Evolutionary conservation across 371 early-diverging fungal species (phyloP), one percentile per base, ranked within the genome.

Genomic region (Mortierella sp.): DNA sequence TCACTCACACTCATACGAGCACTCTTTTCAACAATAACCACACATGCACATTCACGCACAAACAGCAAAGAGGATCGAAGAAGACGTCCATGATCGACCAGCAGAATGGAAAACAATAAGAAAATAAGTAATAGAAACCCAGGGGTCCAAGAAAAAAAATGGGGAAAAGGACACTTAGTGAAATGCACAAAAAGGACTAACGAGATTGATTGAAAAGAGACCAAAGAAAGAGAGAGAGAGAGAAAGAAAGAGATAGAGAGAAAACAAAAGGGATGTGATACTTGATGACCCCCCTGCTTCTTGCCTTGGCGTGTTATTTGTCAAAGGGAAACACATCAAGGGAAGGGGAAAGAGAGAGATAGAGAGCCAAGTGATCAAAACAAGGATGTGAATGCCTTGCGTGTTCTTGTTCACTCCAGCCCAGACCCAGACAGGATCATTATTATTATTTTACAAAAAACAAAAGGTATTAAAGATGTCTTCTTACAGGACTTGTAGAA

Each of bases 371-470:
- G 21, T 3, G 42, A 13, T 14, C 14, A 65, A 65, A 14, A 19
- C 34, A 65, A 65, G 19, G 21, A 16, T 6, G 14, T 63, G 63
- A 14, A 58, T 58, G 13, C 31, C 31, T 65, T 24, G 21, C 21
- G 68, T 65, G 68, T 65, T 38, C 68, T 38, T 65, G 68, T 65
- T 65, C 42, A 65, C 38, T 24, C 68, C 68, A 65, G 24, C 2
- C 34, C 68, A 65, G 19, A 21, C 38, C 68, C 68, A 42, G 65
- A 65, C 24, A 63, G 5, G 19, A 8, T n/a, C n/a, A n/a, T n/a
- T n/a, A n/a, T n/a, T n/a, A n/a, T n/a, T n/a, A n/a, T n/a, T n/a
- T n/a, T n/a, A n/a, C n/a, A 58, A 31, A 11, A 8, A n/a, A 58
- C 6, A 10, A 28, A 24, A 31, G 28, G 34, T 2, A 11, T 28